Base-by-base conservation (phyloP, 768 basidiomycete genomes). In the Termitomyces sp. region DNA sequence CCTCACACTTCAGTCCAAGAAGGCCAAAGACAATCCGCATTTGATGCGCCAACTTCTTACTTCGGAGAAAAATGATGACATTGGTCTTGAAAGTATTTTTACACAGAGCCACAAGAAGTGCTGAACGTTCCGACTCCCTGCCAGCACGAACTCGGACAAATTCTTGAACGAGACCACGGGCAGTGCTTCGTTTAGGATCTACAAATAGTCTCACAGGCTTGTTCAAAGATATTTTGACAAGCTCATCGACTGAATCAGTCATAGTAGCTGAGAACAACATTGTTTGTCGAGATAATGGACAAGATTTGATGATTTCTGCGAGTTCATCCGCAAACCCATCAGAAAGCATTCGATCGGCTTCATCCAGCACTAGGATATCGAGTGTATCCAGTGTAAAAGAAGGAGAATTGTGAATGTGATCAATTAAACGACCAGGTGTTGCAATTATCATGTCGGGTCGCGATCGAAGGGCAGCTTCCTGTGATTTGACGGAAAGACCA, bases 191-290 rank as follows among this genome's bases (percentile, higher is more conserved):
- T 68, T 95, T 94, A 8, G 94, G 93, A 66, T 98, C 97, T 21
- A 99, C 95, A 68, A 98, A 98, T 33, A 98, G 78, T 44, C 95
- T 82, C 9, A 95, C 91, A 5, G 97, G 97, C 68, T 89, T 94
- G 69, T 93, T 89, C 49, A 98, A 74, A 12, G 91, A 92, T 80
- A 98, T 88, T 66, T 85, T 86, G 56, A 98, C 90, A 48, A 99
- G 81, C 66, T 94, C 88, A 64, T 97, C 92, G 9, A 98, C 89
- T 1, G 90, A 89, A 70, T 99, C 97, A 4, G 95, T 98, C 90
- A 98, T 98, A 1, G 97, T 99, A 2, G 97, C 97, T 0, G 94
- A 97, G 73, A 99, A 99, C 38, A 99, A 79, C 94, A 99, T 96
- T 3, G 97, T 98, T 69, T 98, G 97, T 38, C 97, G 83, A 26